Base-by-base conservation (phyloP, 2,329 filamentous ascomycete species). In the Raffaelea albimanens region DNA sequence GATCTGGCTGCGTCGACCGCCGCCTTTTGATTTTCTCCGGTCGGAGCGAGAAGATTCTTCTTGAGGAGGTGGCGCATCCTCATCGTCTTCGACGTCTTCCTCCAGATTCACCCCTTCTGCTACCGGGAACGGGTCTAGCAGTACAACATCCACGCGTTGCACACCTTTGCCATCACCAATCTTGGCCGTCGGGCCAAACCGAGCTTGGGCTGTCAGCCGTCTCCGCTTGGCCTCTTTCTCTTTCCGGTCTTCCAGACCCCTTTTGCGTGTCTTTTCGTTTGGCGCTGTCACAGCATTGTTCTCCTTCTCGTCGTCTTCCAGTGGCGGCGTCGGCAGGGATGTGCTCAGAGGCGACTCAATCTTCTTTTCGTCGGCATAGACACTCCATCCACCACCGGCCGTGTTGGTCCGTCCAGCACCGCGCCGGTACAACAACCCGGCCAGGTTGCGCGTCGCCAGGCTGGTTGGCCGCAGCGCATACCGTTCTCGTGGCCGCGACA, bases 331-430 rank as follows among this genome's bases (percentile, higher is more conserved):
- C 0, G 73, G 75, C 22, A 76, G 57, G 5, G 71, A 58, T 1
- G 67, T 65, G 52, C 80, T 75, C 14, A 84, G 58, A 4, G 80
- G 80, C 19, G 73, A 76, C 45, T 74, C 70, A 21, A 67, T 70
- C 43, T 58, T 64, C 52, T 63, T 67, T 63, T 81, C 81, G 50
- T 85, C 79, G 5, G 83, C 77, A 59, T 94, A 95, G 20, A 89
- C 75, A 56, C 80, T 79, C 80, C 88, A 95, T 5, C 85, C 87
- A 2, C 87, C 89, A 20, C 79, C 80, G 2, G 86, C 85, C 1
- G 76, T 73, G 59, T 87, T 88, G 39, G 76, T 78, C 41, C 85
- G 75, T 1, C 83, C 80, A 0, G 82, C 69, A 1, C 89, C 88
- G 34, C 82, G 77, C 41, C 82, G 75, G 16, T 82, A 74, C 16